Base-by-base conservation (phyloP, 2,329 filamentous ascomycete species). In the Sporothrix sp. region DNA sequence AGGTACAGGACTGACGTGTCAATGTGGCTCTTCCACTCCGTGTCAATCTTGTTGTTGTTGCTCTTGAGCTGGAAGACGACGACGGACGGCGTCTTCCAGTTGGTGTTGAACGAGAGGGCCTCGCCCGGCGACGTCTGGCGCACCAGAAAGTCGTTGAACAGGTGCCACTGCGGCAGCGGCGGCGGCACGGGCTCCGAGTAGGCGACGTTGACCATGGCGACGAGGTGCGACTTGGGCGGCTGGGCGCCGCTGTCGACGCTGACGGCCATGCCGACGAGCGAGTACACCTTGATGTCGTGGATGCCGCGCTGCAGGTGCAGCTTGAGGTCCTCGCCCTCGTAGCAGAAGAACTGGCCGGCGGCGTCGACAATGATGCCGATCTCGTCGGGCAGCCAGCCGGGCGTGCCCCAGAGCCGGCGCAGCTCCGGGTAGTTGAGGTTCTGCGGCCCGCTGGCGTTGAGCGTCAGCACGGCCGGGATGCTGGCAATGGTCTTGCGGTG, bases 61-160 rank as follows among this genome's bases (percentile, higher is more conserved):
- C 81, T 73, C 65, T 91, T 94, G 25, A 85, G 70, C 64, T 98
- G 93, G 66, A 87, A 98, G 4, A 87, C 76, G 48, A 98, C 70
- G 5, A 97, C 84, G 11, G 87, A 89, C 1, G 93, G 93, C 45
- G 88, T 75, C 69, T 97, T 98, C 93, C 93, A 98, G 16, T 82
- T 77, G 3, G 88, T 81, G 55, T 91, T 90, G 66, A 97, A 98
- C 21, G 84, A 82, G 16, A 97, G 72, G 0, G 91, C 94, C 63
- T 98, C 91, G 13, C 48, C 48, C 54, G 89, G 83, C 25, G 79
- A 77, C 28, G 83, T 79, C 14, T 95, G 79, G 9, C 84, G 82
- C 20, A 98, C 94, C 32, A 95, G 69, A 61, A 98, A 98, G 67
- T 98, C 93, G 59, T 98, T 98, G 71, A 98, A 96, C 1, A 98